Evolutionary conservation across 768 basidiomycete species (phyloP), one percentile per base, ranked within the genome.

Genomic region (Coprinellus micaceus): DNA sequence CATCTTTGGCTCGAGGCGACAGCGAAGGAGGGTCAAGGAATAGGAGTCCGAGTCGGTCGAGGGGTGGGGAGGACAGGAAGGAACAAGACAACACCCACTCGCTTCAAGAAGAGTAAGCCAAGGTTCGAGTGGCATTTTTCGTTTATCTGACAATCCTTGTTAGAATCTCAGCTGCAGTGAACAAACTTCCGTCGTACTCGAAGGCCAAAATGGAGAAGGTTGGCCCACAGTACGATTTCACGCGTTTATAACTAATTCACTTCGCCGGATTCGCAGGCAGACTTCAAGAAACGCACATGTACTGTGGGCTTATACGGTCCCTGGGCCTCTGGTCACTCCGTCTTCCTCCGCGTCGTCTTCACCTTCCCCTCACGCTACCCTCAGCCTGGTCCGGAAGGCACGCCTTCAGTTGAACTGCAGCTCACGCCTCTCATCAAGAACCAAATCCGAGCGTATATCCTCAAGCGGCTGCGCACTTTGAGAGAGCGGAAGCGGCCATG

Each of bases 121-220:
- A 13, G 33, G 33, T 33, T 13, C 33, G 13, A 33, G 33, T 26
- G 19, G 11, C 40, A 11, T 53, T 6, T 19, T 25, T 43, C 5
- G n/a, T 37, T 37, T 37, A 37, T 37, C 17, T 37, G 36, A 37
- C 36, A 9, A 17, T 37, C 9, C 36, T 37, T 9, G 17, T 37
- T 56, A 92, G 90, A 68, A 84, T 93, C 59, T 89, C 86, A 1
- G 79, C 82, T 7, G 91, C 90, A 7, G 73, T 90, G 29, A 83
- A 78, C 5, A 85, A 81, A 61, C 77, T 94, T 6, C 33, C 33
- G 22, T 70, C 79, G 7, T 74, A 82, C 0, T 81, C 82, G 9
- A 90, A 89, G 65, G 83, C 93, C 64, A 90, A 87, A 59, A 82
- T 95, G 11, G 94, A 96, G 66, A 94, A 91, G 79, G 91, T 88